Evolutionary conservation across 192 early-diverging fungal species (phyloP).

Genomic region (Coemansia sp.): DNA sequence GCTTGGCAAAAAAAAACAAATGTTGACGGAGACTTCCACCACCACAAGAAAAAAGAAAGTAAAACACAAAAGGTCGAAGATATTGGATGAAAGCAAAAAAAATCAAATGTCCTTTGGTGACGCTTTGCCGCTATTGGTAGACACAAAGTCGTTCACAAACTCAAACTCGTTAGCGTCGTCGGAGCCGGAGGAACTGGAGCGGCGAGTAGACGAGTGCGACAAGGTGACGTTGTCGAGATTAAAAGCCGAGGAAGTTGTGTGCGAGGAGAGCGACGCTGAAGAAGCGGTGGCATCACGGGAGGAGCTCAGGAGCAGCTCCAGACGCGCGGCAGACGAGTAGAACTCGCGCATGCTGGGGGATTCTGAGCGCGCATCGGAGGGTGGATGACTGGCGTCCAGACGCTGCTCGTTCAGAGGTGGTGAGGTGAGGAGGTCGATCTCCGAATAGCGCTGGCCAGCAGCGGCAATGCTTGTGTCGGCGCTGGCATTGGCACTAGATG

Average conservation of each 20-base stretch:
- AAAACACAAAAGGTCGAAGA: neutral
- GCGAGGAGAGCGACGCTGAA: slow-evolving; percentile 8
- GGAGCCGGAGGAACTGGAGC: slow-evolving; percentile 8
- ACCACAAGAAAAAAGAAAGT: neutral
- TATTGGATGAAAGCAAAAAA: neutral
- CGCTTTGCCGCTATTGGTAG: neutral
- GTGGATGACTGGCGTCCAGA: neutral
- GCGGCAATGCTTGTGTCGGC: slow-evolving; percentile 2
- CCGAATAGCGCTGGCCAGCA: slow-evolving; percentile 15
- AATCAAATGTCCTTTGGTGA: slow-evolving; percentile 4
- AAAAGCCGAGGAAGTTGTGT: neutral
- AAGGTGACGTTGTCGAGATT: neutral
- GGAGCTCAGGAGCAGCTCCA: slow-evolving; percentile 34
- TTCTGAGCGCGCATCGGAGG: slow-evolving; percentile 23
- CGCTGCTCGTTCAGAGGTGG: slow-evolving; percentile 17
- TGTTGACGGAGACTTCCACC: neutral
- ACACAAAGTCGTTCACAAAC: slow-evolving; percentile 9
- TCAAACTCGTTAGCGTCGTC: slow-evolving; percentile 16
- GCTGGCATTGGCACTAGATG: no score
- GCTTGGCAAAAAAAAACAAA: neutral
- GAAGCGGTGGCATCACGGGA: slow-evolving; percentile 26
- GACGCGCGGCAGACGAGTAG: slow-evolving; percentile 45
- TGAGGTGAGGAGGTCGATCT: slow-evolving; percentile 35
- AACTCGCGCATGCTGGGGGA: slow-evolving; percentile 50
- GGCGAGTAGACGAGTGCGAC: neutral